Evolutionary conservation across 768 basidiomycete genomes (phyloP), one percentile per base, ranked within the genome.

Genomic region (Tricholoma hemisulphureum): DNA sequence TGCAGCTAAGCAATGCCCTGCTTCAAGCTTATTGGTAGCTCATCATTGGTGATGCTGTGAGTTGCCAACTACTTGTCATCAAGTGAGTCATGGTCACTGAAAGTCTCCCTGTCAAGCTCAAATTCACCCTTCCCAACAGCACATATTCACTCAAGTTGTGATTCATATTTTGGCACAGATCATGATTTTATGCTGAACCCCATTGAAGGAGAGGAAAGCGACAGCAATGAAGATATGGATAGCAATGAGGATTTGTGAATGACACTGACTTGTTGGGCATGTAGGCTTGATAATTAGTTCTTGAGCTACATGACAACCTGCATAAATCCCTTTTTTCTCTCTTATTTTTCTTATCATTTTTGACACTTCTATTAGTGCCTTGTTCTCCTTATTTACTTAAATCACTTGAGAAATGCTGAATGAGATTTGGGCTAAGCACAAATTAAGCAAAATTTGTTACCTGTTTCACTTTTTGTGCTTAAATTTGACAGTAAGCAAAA

Each of bases 11-110:
- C 71, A 98, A 98, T 64, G 96, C 98, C 2, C 79, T 98, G 0
- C 77, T 99, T 1, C 96, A 99, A 67, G 87, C 95, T 0, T 98
- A 91, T 66, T 98, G 95, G 96, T 98, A 95, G 95, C 81, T 98
- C 32, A 95, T 98, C 49, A 81, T 98, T 11, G 94, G 93, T n/a
- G 91, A 95, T 53, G 80, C 88, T 5, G 77, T 77, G 29, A 86
- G 84, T n/a, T 83, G 86, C 32, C 89, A 93, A 64, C 77, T 99
- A 11, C 87, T 93, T 4, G 78, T 92, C 74, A 77, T 87, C 75
- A 96, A 97, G 77, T 88, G 88, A 41, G 92, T 98, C 26, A 96
- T 95, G 0, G 84, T 94, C 80, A 91, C 80, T 84, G 95, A 82
- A 77, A 87, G 71, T 62, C 81, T 98, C n/a, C 76, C 77, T 16